Evolutionary conservation across 2,329 filamentous ascomycete species (phyloP).

Genomic region (Sporothrix euskadiensis): DNA sequence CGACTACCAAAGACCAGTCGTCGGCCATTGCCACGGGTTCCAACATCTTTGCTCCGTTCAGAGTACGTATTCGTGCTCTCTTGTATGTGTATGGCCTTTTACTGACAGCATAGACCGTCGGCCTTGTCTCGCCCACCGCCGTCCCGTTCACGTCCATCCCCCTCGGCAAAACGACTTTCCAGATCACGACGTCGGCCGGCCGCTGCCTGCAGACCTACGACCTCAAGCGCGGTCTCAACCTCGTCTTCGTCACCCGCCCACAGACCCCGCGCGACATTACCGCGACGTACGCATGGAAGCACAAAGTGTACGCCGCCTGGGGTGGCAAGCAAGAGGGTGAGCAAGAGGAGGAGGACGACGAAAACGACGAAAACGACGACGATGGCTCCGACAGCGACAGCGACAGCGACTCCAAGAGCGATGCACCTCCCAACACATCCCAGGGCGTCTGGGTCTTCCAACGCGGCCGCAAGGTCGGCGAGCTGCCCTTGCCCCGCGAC

Average conservation of each 20-base stretch:
- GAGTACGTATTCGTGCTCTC: conserved; percentile 58
- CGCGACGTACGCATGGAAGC: conserved; percentile 83
- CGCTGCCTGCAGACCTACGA: conserved; percentile 94
- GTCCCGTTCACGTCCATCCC: conserved; percentile 90
- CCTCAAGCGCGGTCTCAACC: conserved; percentile 80
- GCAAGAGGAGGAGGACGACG: conserved; percentile 1
- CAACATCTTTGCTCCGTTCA: conserved; percentile 87
- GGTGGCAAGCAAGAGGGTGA: conserved; percentile 51
- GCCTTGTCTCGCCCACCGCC: conserved; percentile 84
- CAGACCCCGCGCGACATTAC: conserved; percentile 86
- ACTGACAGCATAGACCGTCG: conserved; percentile 67
- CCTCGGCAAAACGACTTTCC: conserved; percentile 90
- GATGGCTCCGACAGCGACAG: not conserved
- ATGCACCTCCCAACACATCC: conserved; percentile 33
- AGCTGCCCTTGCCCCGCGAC: conserved; percentile 68
- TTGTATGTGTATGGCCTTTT: not conserved
- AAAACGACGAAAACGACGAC: conserved; percentile 1
- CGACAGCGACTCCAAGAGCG: not conserved
- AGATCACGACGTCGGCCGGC: conserved; percentile 94
- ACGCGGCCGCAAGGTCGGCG: conserved; percentile 78
- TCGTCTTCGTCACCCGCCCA: conserved; percentile 90
- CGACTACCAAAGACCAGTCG: conserved; percentile 37
- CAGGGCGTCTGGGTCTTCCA: conserved; percentile 89
- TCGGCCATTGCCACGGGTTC: conserved; percentile 57
- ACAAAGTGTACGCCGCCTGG: conserved; percentile 87